Base-by-base conservation (phyloP, 2,329 filamentous ascomycete genomes). In the Dothideomycetidae sp. region DNA sequence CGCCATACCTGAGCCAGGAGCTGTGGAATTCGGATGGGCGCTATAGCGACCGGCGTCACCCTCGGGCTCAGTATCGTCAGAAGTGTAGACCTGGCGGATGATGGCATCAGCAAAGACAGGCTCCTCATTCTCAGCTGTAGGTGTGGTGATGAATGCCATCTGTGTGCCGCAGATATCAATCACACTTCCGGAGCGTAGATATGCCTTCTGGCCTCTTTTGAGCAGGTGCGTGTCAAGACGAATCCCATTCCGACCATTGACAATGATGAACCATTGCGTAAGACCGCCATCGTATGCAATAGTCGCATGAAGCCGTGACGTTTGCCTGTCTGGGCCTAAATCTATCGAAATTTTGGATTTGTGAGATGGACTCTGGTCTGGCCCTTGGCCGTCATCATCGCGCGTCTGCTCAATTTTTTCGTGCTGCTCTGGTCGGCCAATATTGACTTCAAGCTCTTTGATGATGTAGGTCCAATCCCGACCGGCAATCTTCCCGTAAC, bases 91-190 rank as follows among this genome's bases (percentile, higher is more conserved):
- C 30, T 58, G 55, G 26, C 50, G 50, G 19, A 58, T 48, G 41
- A 58, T 57, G 4, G 55, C 53, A 19, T 52, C 55, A 40, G 57
- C 55, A 51, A 76, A 62, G 16, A 73, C 69, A 19, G 79, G 77
- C 31, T 81, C 75, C 48, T 81, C 71, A 81, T 69, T 52, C 80
- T 85, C 50, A 63, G 71, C 14, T 69, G 69, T 51, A 81, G 73
- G 75, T 1, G 90, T 88, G n/a, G 93, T 73, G 33, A 94, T 83
- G 58, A 98, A 98, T 68, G 96, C 88, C 90, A 98, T 98, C 63
- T 98, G 88, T 1, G 90, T 81, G 37, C 82, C 82, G 49, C 80
- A 81, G 52, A 96, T 82, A 53, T 93, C 85, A 41, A 98, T 78
- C 30, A 96, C 83, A 54, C 88, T 78, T 41, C 90, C 90, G 50